phyloP scores from a whole-genome alignment of 169 alveolate species.

The Cryptosporidium canis region DNA sequence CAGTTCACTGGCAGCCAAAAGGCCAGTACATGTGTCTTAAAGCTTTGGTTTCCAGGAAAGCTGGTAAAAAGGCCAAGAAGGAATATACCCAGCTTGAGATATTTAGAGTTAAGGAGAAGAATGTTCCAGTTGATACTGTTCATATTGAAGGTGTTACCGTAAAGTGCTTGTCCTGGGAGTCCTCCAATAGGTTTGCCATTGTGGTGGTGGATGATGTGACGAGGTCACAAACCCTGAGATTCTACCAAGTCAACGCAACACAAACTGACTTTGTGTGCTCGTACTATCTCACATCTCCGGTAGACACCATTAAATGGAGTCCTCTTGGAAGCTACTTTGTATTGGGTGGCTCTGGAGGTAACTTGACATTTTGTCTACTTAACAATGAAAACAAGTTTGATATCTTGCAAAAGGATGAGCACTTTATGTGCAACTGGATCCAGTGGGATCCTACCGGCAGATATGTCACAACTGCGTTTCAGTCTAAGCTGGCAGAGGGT shows the following conservation, averaged over 20 bases:
- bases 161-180: slow-evolving; percentile 88
- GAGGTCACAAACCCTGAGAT: slow-evolving; percentile 84
- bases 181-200: slow-evolving; percentile 87
- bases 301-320: slow-evolving; percentile 82
- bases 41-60: slow-evolving; percentile 85
- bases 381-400: slow-evolving; percentile 87
- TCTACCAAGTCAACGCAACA: slow-evolving; percentile 86
- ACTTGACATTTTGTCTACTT: slow-evolving; percentile 84
- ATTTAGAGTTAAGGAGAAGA: slow-evolving; percentile 86
- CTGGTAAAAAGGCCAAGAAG: slow-evolving; percentile 87
- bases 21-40: slow-evolving; percentile 89
- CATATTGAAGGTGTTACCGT: slow-evolving; percentile 89
- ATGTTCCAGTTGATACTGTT: slow-evolving; percentile 89
- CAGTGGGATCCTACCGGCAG: slow-evolving; percentile 90
- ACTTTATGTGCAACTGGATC: slow-evolving; percentile 84
- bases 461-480: slow-evolving; percentile 81
- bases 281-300: slow-evolving; percentile 27
- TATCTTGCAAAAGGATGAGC: slow-evolving; percentile 88
- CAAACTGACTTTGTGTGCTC: slow-evolving; percentile 70
- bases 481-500: slow-evolving; percentile 75
- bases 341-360: slow-evolving; percentile 87
- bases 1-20: slow-evolving; percentile 90
- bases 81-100: slow-evolving; percentile 87
- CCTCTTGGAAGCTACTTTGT: slow-evolving; percentile 89
- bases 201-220: slow-evolving; percentile 88